A percentile compares a stretch with the other conserved stretches of the same genome.
These are phyloP conservation scores for Boletus coffeatus DNA, from an alignment of 1,284 basidiomycete genomes.

Conservation along the genomic window DNA sequence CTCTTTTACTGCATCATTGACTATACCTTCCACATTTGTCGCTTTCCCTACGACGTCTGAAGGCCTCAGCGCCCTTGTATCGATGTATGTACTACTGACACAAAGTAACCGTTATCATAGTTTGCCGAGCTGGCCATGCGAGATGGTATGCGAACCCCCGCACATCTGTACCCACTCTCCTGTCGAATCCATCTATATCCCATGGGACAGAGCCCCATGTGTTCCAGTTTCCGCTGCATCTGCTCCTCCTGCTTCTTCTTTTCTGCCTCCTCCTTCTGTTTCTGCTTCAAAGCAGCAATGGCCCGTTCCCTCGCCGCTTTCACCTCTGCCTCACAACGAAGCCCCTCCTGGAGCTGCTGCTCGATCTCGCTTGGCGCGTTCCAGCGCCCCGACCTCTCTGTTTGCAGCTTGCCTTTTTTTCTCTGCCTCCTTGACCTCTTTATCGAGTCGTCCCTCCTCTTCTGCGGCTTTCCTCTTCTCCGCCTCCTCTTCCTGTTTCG, in stretches of 20 bases:
- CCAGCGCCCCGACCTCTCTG: conserved; percentile 1
- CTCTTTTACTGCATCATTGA: too few species aligned
- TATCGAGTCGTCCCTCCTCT: conserved; percentile 25
- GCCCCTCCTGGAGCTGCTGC: conserved; percentile 18
- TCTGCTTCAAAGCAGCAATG: conserved; percentile 33
- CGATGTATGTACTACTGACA: too few species aligned
- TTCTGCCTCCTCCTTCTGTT: conserved; percentile 34
- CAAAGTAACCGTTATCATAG: neutral
- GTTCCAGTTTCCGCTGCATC: conserved; percentile 41
- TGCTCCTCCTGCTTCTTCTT: conserved; percentile 31
- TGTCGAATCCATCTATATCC: conserved; percentile 52
- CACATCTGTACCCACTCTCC: conserved; percentile 46
- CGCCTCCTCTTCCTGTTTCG: conserved; percentile 19
- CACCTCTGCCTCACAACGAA: conserved; percentile 25
- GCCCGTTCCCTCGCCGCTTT: conserved; percentile 29
- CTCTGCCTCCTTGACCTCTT: conserved; percentile 9
- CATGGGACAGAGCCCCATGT: conserved; percentile 46
- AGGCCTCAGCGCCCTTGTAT: too few species aligned
- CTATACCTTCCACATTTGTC: too few species aligned
- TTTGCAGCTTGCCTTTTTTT: conserved; percentile 14
- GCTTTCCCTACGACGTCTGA: too few species aligned
- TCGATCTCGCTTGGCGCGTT: conserved; percentile 20
- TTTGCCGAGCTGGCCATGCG: conserved; percentile 17
- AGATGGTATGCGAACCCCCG: conserved; percentile 49
- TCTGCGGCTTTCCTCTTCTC: conserved; percentile 20